Evolutionary conservation across 306 rosid species (phyloP).

Genomic region (Amphicarpaea edgeworthii): DNA sequence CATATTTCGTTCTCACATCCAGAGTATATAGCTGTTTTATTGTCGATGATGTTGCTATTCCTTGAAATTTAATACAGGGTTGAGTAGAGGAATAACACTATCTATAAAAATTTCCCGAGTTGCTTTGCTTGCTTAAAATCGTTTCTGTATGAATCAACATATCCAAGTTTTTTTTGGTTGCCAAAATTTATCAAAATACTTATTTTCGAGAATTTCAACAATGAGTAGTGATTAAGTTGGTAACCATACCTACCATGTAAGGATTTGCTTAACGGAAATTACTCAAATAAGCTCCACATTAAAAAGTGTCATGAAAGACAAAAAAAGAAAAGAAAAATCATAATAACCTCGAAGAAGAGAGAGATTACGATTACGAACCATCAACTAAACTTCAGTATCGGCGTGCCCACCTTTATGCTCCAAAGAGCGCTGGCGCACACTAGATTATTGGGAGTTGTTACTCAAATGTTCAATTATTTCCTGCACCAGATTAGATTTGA

Average conservation of each 20-base stretch:
- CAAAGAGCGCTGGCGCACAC: neutral
- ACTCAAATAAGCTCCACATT: neutral
- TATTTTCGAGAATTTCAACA: no score
- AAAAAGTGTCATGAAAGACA: neutral
- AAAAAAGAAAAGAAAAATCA: neutral
- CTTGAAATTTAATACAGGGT: conserved; percentile 18
- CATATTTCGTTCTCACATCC: neutral
- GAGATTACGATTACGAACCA: neutral
- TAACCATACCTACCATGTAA: neutral
- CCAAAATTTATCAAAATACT: neutral
- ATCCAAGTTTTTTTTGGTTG: neutral
- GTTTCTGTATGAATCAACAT: neutral
- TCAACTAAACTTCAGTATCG: neutral
- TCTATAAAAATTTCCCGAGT: neutral
- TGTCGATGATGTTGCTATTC: neutral
- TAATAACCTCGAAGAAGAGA: neutral
- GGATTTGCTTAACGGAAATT: neutral
- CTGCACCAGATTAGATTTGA: neutral
- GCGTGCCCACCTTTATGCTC: neutral
- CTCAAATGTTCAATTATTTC: conserved; percentile 28
- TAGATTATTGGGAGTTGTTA: neutral
- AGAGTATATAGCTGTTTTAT: neutral
- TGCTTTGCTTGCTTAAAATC: conserved; percentile 2
- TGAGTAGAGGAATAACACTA: neutral
- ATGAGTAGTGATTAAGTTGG: neutral